Base-by-base conservation (phyloP, 2,329 filamentous ascomycete species). In the Ilyonectria sp. region DNA sequence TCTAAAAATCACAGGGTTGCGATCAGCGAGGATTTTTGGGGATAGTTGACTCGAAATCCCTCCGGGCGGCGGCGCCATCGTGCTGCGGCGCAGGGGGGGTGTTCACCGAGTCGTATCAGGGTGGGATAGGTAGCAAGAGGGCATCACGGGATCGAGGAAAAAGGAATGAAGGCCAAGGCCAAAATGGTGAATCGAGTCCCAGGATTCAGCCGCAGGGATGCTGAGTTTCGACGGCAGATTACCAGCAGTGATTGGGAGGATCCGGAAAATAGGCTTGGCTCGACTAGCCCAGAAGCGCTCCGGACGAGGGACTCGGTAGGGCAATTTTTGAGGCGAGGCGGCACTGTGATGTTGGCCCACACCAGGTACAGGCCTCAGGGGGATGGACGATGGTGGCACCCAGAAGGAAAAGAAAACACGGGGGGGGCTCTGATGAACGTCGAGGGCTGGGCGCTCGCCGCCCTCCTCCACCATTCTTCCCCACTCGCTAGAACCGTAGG, bases 151-250 rank as follows among this genome's bases (percentile, higher is more conserved):
- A 68, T 60, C 52, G 49, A 40, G 37, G 40, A 60, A 65, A 63
- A 71, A 70, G 57, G 67, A 71, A 65, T 60, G 50, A 65, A 70
- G 63, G 58, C 58, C 54, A 58, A 58, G 50, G 55, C 60, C 65
- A 62, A 58, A 64, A 50, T 49, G 59, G 53, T 26, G 52, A 46
- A 61, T 61, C 57, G 63, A 33, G 26, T 52, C 40, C 57, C 7
- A 68, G 63, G 60, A 64, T 65, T 68, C 64, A 72, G 69, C 71
- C 69, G 72, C 68, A 68, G 49, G 57, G 63, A 67, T 65, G 53
- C 59, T 63, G 68, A 61, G 53, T 64, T 67, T 69, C 62, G 46
- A 68, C 63, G 65, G 65, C 46, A 74, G 65, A 58, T 60, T 61
- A 71, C 56, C 65, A 54, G 47, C 50, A 63, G 60, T 57, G 57